Base-by-base conservation (phyloP, 768 basidiomycete species). In the Macrolepiota fuliginosa region DNA sequence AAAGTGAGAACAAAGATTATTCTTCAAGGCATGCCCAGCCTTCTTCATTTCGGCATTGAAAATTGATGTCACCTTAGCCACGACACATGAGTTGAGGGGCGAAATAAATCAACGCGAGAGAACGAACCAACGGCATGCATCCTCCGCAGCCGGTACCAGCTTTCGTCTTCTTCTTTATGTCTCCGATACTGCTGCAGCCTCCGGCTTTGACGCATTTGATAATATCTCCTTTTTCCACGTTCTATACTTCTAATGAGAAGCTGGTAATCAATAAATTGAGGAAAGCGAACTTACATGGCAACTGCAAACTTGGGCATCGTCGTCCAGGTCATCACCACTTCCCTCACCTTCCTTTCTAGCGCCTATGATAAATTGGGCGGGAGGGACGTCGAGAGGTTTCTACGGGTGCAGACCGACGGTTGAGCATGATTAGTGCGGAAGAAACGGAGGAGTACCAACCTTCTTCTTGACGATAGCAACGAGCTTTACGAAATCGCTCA, bases 71-170 rank as follows among this genome's bases (percentile, higher is more conserved):
- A 64, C 59, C 66, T 71, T 42, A 47, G 54, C 35, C 3, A 32
- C 29, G 7, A 32, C 29, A 32, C 7, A 7, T 32, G 29, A 7
- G 29, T 32, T 32, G 3, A 32, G 29, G 7, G 29, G 7, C 7
- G n/a, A 32, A 32, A 32, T 7, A 7, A 32, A 32, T 3, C 29
- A 32, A 32, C 29, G 7, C n/a, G 77, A 79, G 22, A 22, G 15
- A n/a, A 70, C 66, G 2, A 45, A 67, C 69, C 49, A 90, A 74
- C 3, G 89, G 89, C 59, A 88, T 73, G 67, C 89, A 91, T 49
- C 89, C 90, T 46, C 89, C 89, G 64, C 89, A 91, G 1, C 89
- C 89, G 1, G 85, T 84, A 3, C 88, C 88, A 5, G 79, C 83
- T 70, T 91, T 92, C 5, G 89, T 90, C 71, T 84, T 83, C 29